Evolutionary conservation across 495 filamentous ascomycete species (phyloP), one percentile per base, ranked within the genome.

Genomic region (Neurospora cerealis): DNA sequence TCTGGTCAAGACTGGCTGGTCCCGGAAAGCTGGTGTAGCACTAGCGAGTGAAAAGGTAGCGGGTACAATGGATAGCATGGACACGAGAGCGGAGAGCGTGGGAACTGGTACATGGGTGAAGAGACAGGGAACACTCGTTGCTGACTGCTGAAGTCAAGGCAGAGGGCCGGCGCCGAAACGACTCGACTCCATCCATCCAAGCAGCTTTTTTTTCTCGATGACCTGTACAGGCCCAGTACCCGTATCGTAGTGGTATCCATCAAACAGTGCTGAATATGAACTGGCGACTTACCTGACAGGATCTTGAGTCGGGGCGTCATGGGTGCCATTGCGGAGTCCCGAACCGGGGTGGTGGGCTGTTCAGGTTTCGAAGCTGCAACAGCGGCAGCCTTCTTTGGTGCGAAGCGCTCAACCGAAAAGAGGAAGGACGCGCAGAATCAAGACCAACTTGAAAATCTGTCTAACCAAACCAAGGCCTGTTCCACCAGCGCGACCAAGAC

Each of bases 301-400:
- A 86, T 84, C 84, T 84, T 87, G 76, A 86, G 82, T 83, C 85
- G 84, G 78, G 85, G 83, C 81, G 85, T 81, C 79, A 86, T 79
- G 79, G 85, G 85, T 81, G 83, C 83, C 85, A 86, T 86, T 76
- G 80, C 79, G 77, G 81, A 80, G 77, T 77, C 84, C 81, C 79
- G 77, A 81, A 77, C 75, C 74, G 78, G 82, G 80, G 80, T 84
- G 83, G 83, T 80, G 81, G 80, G 79, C 76, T 74, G 74, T 69
- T 71, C 77, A 76, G 74, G 78, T 81, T 82, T 81, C 77, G 78
- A 78, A 75, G 75, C 75, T 79, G 78, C 76, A 74, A 74, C 72
- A 46, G 78, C 74, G 76, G 75, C 75, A 72, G 70, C 74, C 66
- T 75, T 78, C 71, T 74, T 71, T 79, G 76, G 75, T 70, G 73